These are phyloP conservation scores for Selenicereus undatus DNA, from an alignment of 148 eudicot genomes.

Conservation along the genomic window DNA sequence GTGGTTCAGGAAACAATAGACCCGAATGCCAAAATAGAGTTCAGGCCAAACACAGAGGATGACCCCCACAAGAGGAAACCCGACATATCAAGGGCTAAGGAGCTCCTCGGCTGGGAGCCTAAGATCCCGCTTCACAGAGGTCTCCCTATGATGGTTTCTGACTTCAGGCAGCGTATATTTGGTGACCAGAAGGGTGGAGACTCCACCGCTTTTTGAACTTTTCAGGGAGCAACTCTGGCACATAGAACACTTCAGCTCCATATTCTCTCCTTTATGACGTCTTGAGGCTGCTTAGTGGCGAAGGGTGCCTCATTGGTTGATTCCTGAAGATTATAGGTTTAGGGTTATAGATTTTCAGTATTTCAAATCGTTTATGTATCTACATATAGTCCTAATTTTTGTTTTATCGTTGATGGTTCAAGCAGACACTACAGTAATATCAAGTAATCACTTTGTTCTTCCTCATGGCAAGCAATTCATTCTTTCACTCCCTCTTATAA, in stretches of 20 bases:
- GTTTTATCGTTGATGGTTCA: constrained; percentile 5
- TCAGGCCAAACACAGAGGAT: constrained; percentile 86
- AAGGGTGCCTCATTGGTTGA: constrained; percentile 12
- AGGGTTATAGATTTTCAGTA: constrained; percentile 29
- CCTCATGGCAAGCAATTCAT: neutral
- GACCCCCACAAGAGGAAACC: constrained; percentile 99
- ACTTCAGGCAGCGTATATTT: constrained; percentile 82
- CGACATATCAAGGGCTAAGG: constrained; percentile 83
- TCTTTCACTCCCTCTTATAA: neutral
- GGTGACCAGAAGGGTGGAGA: constrained; percentile 71
- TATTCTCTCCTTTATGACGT: constrained; percentile 9
- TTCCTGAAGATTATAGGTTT: constrained; percentile 21
- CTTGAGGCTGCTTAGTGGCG: constrained; percentile 13
- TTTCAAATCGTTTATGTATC: constrained; percentile 1
- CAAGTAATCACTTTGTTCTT: constrained; percentile 8
- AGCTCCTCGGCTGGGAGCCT: constrained; percentile 92
- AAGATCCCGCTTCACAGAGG: constrained; percentile 79
- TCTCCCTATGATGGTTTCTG: constrained; percentile 85
- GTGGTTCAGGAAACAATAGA: constrained; percentile 95
- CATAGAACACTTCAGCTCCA: neutral
- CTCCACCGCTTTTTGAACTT: constrained; percentile 17
- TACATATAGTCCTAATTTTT: constrained; percentile 20
- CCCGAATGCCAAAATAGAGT: constrained; percentile 83
- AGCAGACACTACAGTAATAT: constrained; percentile 23
- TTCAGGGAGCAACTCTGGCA: neutral